Evolutionary conservation across 2,329 filamentous ascomycete genomes (phyloP), one percentile per base, ranked within the genome.

Genomic region (Byssochlamys sp.): DNA sequence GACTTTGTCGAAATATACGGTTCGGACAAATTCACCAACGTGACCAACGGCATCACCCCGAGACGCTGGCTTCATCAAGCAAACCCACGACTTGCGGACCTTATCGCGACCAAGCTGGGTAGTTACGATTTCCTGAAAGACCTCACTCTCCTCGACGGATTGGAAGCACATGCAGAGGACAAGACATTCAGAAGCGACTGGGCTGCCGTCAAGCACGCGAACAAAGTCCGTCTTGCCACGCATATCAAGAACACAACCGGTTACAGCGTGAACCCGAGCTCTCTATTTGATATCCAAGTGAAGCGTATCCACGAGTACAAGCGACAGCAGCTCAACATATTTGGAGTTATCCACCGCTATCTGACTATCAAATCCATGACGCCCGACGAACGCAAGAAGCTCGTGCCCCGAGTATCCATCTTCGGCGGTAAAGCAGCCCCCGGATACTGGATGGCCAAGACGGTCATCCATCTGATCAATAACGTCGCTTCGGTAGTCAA

Each of bases 261-360:
- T 29, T 83, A 96, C 57, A 85, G 81, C 3, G 90, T 99, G 71
- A 94, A 96, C 72, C 92, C 94, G 0, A 78, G 87, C 9, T 84
- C 92, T 0, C 81, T 99, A 19, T 99, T 99, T 66, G 94, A 99
- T 70, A 89, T 99, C 10, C 94, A 99, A 71, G 94, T 99, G 67
- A 99, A 99, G 82, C 88, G 94, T 69, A 99, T 99, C 65, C 94
- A 99, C 75, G 94, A 99, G 75, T 99, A 99, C 79, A 99, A 99
- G 82, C 88, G 91, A 59, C 92, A 99, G 76, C 94, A 99, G 76
- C 85, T 99, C 73, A 99, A 99, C 79, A 96, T 99, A 66, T 97
- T 97, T 69, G 94, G 94, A 58, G 90, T 96, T 60, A 97, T 99
- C 65, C 89, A 96, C 73, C 86, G 92, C 55, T 99, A 97, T 73